Base-by-base conservation (phyloP, 2,329 filamentous ascomycete genomes). In the Zymoseptoria crescenta region DNA sequence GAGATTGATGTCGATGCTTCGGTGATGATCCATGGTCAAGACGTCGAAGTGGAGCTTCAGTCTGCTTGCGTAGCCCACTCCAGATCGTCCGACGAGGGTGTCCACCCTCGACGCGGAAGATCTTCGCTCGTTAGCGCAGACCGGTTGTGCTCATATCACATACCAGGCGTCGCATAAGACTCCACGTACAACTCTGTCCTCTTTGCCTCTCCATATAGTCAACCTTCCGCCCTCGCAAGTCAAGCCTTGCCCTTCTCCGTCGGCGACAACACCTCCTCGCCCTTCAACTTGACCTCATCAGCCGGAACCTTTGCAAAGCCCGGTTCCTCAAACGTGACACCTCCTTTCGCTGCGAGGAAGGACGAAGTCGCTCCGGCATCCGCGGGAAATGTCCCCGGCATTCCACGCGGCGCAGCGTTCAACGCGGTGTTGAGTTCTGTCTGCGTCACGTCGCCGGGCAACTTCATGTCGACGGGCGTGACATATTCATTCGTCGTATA, bases 241-340 rank as follows among this genome's bases (percentile, higher is more conserved):
- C 35, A 45, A 45, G 13, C 35, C 35, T 45, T 45, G 4, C 35
- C 35, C 35, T 16, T 45, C 35, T 45, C 35, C 35, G 35, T 45
- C 35, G 35, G 35, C 35, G 35, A 45, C 35, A 45, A 45, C 35
- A 45, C 35, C 21, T 60, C 57, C 29, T 54, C 49, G n/a, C 54
- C 55, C 54, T 59, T 65, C 27, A 58, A 48, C 28, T 61, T 59
- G 19, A 59, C 50, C 50, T 65, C 63, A 54, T 64, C 62, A 21
- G 63, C 58, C 2, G 54, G 52, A 13, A 59, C 55, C 16, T 59
- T 57, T 16, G 49, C n/a, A 49, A 61, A 63, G 1, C 50, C 59
- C 13, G 61, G 57, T 41, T 60, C 52, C 6, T 52, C 52, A 27
- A 59, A 62, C n/a, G 35, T 16, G 3, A 56, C 29, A 13, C 28